Base-by-base conservation (phyloP, 176 grass and related monocot species). In the Saccharum spontaneum region DNA sequence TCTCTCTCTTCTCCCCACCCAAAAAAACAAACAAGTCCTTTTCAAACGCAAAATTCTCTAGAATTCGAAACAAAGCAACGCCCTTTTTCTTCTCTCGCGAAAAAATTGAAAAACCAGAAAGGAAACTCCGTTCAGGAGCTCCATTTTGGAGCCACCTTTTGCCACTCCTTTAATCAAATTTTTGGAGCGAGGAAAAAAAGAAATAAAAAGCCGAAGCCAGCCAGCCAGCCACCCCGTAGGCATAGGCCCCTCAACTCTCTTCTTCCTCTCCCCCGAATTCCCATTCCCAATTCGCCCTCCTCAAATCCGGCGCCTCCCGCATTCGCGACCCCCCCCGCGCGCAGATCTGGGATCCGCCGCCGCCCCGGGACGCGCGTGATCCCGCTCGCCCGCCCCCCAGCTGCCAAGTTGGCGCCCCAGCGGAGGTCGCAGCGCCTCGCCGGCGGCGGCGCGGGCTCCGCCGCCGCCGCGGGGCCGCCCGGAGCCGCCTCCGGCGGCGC, bases 331-430 rank as follows among this genome's bases (percentile, higher is more conserved):
- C 22, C 22, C 45, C 41, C 2, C 52, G 5, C 52, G 3, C 22
- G 84, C 39, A 87, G 89, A 90, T 87, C 49, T 52, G 49, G 49
- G 49, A 52, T 52, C 49, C 49, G 15, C 48, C 45, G 41, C 41
- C 49, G 48, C 48, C 48, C 4, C 48, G 49, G 48, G 14, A 48
- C 13, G 1, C 49, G 16, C 49, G 49, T 60, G 84, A 90, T 75
- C 89, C 11, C 50, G 17, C 18, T 20, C 16, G 1, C 5, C 7
- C 17, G 5, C 13, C 46, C 20, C 81, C 57, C 12, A 65, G 46
- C 28, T 68, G 83, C 80, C 79, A 94, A 94, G 88, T 92, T 98
- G 95, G 95, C 95, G 91, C 95, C 95, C 62, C 95, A 98, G 94
- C 93, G 95, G 75, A 88, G 95, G 90, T 90, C 91, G 76, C 95